Evolutionary conservation across 768 basidiomycete genomes (phyloP), one percentile per base, ranked within the genome.

Genomic region (Neoboletus brunneissimus): DNA sequence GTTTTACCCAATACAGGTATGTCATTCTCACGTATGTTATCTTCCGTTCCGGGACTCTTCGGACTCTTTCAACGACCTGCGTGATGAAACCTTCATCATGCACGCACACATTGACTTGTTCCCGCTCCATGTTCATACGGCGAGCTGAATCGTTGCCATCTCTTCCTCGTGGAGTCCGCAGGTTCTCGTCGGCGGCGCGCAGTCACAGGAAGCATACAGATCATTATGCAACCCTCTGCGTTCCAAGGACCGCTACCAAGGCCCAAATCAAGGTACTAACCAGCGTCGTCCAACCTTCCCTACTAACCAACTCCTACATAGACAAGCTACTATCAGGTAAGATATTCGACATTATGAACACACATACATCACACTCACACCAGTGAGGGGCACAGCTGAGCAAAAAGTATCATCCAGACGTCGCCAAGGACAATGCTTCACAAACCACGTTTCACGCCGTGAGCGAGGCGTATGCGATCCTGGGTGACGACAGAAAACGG

Each of bases 371-470:
- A 20, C n/a, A 29, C 46, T 59, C 51, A 55, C 10, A 20, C 47
- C 25, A 1, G 13, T 44, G 31, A 56, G 20, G 32, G 4, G 5
- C 16, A 2, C 41, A 81, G 80, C 63, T 81, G 50, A 81, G 79
- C 73, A 81, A 81, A 55, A 58, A 67, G 57, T 72, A 73, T 48
- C 81, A 81, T 51, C 80, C 80, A 1, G 80, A 81, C 60, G 61
- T 77, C 10, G 71, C 71, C 51, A 66, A 70, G 35, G 78, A 80
- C 49, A 66, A 65, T 7, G 45, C 56, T 4, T 72, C 79, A 2
- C 73, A 71, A 53, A 66, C 69, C 53, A 79, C 67, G 48, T 81
- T 79, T 54, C 76, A 77, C 48, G 72, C 68, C 0, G 73, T 79
- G 48, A 80, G 77, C 59, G 81, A 80, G 48, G 80, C 80, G 3